Conservation (phyloP, 768 basidiomycete genomes). For the Lentinula lateritia region DNA sequence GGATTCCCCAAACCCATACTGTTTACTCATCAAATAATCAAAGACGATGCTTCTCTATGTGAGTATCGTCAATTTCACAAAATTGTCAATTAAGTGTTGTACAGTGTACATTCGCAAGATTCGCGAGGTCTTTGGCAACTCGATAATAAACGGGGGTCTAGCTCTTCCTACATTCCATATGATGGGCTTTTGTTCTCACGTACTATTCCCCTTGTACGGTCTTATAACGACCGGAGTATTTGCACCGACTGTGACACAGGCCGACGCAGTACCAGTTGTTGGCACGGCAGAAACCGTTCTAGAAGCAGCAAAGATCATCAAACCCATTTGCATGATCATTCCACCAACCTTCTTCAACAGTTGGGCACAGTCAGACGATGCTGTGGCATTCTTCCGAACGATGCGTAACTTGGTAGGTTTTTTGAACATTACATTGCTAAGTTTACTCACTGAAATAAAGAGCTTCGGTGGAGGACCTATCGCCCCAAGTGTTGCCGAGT, state of each 20-base stretch:
- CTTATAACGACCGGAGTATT: conserved; percentile 17
- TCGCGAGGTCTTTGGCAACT: not conserved
- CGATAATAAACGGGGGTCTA: conserved; percentile 6
- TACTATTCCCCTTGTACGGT: conserved; percentile 10
- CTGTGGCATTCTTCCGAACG: conserved; percentile 12
- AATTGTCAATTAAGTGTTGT: not conserved
- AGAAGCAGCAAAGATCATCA: conserved; percentile 12
- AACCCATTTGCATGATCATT: conserved; percentile 10
- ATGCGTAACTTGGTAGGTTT: conserved; percentile 17
- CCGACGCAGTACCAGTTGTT: conserved; percentile 13
- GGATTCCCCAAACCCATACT: conserved; percentile 25
- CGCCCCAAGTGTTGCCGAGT: not conserved
- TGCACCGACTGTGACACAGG: conserved; percentile 14
- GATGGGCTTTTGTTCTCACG: conserved; percentile 13
- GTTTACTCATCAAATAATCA: conserved; percentile 11
- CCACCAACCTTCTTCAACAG: conserved; percentile 19
- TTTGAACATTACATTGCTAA: not conserved
- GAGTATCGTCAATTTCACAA: conserved; percentile 5
- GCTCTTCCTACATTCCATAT: conserved; percentile 19
- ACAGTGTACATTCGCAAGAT: not conserved
- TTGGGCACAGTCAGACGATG: conserved; percentile 14
- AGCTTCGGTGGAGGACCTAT: conserved; percentile 7
- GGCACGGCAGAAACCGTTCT: conserved; percentile 17
- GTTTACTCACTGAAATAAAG: not conserved
- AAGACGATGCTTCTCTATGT: conserved; percentile 18